Percentiles rank a stretch among this genome's conserved stretches.
These are phyloP conservation scores for Rhizoctonia solani DNA, from an alignment of 1,284 basidiomycete genomes.

Conservation along the genomic window DNA sequence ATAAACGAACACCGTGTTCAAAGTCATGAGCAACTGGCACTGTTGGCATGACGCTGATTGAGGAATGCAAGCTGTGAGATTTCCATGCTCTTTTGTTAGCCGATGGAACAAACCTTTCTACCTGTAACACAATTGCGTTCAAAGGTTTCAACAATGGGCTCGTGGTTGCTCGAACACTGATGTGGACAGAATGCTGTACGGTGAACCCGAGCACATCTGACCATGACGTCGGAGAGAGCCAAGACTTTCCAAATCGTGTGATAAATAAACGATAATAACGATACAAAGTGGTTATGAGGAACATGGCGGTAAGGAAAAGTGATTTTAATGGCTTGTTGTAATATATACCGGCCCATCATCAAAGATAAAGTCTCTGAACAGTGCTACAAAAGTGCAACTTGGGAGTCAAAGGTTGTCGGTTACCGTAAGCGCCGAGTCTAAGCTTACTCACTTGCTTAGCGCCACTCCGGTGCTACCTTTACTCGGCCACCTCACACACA, in stretches of 20 bases:
- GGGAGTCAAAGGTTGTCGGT: not conserved
- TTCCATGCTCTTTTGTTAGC: too few relatives aligned
- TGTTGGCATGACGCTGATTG: constrained; percentile 6
- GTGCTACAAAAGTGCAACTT: not conserved
- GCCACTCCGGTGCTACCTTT: not conserved
- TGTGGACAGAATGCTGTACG: constrained; percentile 22
- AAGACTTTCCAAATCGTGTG: constrained; percentile 12
- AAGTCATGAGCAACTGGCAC: constrained; percentile 27
- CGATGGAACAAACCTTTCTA: constrained; percentile 3
- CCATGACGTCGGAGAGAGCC: constrained; percentile 26
- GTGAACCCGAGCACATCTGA: constrained; percentile 1
- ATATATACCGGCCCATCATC: not conserved
- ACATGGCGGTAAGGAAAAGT: not conserved
- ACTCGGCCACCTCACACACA: constrained; percentile 5
- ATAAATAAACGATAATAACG: not conserved
- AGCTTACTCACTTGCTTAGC: constrained; percentile 7
- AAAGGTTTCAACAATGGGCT: not conserved
- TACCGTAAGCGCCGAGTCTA: not conserved
- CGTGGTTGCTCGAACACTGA: constrained; percentile 3
- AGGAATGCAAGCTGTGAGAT: not conserved
- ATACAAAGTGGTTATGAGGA: not conserved
- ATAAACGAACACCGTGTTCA: constrained; percentile 20
- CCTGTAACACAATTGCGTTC: not conserved
- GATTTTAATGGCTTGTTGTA: not conserved
- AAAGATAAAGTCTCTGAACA: not conserved